phyloP scores from a whole-genome alignment of 768 basidiomycete genomes.

The Amanita muscaria region DNA sequence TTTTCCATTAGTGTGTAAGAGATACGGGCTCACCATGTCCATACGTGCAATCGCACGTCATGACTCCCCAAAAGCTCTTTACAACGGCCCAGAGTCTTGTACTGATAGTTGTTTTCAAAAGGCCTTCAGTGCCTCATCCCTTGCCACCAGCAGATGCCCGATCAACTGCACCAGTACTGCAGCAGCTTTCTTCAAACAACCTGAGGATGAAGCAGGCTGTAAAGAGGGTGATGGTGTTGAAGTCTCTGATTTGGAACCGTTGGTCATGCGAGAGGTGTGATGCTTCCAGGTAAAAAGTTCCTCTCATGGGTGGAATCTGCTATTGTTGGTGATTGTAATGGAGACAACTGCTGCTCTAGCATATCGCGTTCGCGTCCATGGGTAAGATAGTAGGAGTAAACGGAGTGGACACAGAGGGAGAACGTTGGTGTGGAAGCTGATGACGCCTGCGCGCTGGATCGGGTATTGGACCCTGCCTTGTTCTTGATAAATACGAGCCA shows the following conservation, averaged over 20 bases:
- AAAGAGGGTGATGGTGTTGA: constrained; percentile 38
- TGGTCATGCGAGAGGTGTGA: constrained; percentile 23
- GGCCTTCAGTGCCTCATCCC: constrained; percentile 57
- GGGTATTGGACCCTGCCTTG: constrained; percentile 11
- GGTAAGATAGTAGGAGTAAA: constrained; percentile 17
- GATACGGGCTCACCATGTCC: constrained; percentile 64
- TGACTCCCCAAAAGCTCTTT: constrained; percentile 85
- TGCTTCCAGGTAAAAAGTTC: constrained; percentile 27
- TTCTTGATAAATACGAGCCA: constrained; percentile 11
- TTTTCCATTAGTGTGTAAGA: constrained; percentile 7
- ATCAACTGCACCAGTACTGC: constrained; percentile 57
- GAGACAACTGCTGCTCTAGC: constrained; percentile 21
- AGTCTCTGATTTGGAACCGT: constrained; percentile 28
- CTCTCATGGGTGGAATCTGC: constrained; percentile 24
- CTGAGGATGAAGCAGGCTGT: constrained; percentile 16
- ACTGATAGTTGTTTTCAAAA: constrained; percentile 86
- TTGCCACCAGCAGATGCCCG: constrained; percentile 69
- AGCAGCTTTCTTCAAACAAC: constrained; percentile 27
- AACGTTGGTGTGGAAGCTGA: constrained; percentile 20
- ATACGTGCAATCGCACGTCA: constrained; percentile 90
- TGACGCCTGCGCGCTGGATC: constrained; percentile 12
- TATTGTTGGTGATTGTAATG: constrained; percentile 29
- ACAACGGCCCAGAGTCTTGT: constrained; percentile 74
- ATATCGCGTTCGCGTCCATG: constrained; percentile 27
- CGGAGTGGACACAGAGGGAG: constrained; percentile 19